Conservation (phyloP, 2,329 filamentous ascomycete genomes). For the Aspergillus arachidicola region DNA sequence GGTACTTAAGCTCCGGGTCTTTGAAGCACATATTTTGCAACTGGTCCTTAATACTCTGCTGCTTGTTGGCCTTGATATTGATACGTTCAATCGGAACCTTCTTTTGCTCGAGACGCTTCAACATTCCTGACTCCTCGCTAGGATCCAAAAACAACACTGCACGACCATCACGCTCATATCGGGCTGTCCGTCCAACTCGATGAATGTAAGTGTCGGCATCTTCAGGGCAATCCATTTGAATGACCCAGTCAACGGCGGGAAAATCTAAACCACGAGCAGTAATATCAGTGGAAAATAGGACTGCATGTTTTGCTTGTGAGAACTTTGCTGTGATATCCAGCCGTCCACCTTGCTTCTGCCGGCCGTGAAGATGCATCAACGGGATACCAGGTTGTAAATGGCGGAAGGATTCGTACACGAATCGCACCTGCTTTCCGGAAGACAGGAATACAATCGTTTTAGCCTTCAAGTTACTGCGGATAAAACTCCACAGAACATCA, state of each 20-base stretch:
- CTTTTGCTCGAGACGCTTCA: conserved; percentile 80
- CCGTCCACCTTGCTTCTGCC: conserved; percentile 87
- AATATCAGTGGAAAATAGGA: conserved; percentile 93
- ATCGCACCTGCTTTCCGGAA: conserved; percentile 93
- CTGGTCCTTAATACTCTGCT: conserved; percentile 79
- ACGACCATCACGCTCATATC: conserved; percentile 83
- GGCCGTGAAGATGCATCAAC: conserved; percentile 86
- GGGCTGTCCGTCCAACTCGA: conserved; percentile 89
- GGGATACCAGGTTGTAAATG: conserved; percentile 94
- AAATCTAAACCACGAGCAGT: conserved; percentile 94
- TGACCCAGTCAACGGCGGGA: conserved; percentile 95
- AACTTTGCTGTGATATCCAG: conserved; percentile 87
- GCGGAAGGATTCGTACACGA: conserved; percentile 90
- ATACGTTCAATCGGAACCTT: conserved; percentile 87
- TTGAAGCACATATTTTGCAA: conserved; percentile 96
- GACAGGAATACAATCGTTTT: conserved; percentile 97
- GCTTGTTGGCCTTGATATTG: conserved; percentile 86
- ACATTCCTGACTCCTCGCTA: conserved; percentile 89
- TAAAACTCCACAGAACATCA: conserved; percentile 89
- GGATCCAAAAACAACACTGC: conserved; percentile 92
- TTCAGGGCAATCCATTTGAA: conserved; percentile 97
- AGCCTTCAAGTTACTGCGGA: conserved; percentile 84
- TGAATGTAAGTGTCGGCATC: conserved; percentile 98
- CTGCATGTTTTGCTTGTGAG: conserved; percentile 76
- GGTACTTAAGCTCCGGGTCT: conserved; percentile 88